These are phyloP conservation scores for Cadophora sp. DNA, from an alignment of 2,329 filamentous ascomycete species.

Conservation along the genomic window DNA sequence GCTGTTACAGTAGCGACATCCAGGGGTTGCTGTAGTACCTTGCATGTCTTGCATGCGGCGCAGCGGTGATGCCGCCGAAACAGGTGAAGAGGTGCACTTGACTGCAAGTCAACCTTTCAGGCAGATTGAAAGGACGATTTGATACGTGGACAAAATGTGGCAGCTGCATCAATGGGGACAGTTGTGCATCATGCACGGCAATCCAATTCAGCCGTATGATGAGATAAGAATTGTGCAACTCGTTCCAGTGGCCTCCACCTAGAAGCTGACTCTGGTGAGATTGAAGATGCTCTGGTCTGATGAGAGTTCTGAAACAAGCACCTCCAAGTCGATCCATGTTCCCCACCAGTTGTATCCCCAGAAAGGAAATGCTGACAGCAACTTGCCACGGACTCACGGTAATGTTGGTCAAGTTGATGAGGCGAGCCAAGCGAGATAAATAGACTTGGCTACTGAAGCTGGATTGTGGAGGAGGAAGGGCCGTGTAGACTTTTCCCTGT, in stretches of 20 bases:
- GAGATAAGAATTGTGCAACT: background rate
- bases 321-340: background rate
- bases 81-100: background rate
- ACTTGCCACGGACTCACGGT: no score
- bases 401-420: no score
- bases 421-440: no score
- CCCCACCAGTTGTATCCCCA: background rate
- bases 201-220: background rate
- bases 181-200: constrained; percentile 3
- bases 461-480: no score
- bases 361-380: no score
- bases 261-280: background rate
- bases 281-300: background rate
- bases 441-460: no score
- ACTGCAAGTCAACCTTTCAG: background rate
- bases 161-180: background rate
- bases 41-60: constrained; percentile 6
- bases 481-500: no score
- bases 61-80: constrained; percentile 1
- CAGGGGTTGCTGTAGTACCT: constrained; percentile 5
- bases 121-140: background rate
- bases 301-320: background rate
- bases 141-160: constrained; percentile 1
- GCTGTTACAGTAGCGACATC: background rate
- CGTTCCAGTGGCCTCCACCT: background rate